phyloP scores from a whole-genome alignment of 2,329 filamentous ascomycete species.

The Madurella mycetomatis region DNA sequence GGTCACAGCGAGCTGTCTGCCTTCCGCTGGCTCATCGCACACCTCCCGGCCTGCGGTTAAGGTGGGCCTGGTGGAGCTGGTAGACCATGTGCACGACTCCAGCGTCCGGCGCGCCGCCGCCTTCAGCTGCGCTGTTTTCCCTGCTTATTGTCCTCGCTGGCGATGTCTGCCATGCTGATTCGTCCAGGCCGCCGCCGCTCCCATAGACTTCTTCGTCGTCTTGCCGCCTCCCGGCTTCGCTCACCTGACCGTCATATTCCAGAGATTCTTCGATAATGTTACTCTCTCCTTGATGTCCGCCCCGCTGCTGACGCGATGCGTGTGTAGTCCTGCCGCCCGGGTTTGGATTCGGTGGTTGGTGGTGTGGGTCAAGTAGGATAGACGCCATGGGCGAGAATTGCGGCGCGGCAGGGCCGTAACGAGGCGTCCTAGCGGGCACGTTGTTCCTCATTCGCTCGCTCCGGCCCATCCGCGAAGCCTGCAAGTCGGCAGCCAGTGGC shows the following conservation, averaged over 20 bases:
- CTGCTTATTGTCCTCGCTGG: constrained; percentile 48
- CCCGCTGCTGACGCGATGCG: constrained; percentile 41
- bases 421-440: constrained; percentile 38
- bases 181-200: constrained; percentile 48
- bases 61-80: constrained; percentile 54
- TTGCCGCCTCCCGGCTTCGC: constrained; percentile 43
- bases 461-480: constrained; percentile 45
- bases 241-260: constrained; percentile 42
- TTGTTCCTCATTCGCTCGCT: constrained; percentile 43
- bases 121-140: constrained; percentile 45
- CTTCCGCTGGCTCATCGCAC: constrained; percentile 5
- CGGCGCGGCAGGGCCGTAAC: constrained; percentile 43
- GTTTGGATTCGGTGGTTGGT: constrained; percentile 58
- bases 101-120: constrained; percentile 41
- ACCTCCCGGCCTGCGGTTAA: constrained; percentile 36
- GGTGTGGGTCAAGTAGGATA: constrained; percentile 69
- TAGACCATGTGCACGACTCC: constrained; percentile 56
- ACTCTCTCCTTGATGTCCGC: constrained; percentile 43
- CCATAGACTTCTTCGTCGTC: constrained; percentile 58
- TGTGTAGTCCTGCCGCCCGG: constrained; percentile 44
- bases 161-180: constrained; percentile 57
- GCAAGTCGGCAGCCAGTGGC: constrained; percentile 53
- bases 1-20: neutral
- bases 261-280: constrained; percentile 54
- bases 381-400: constrained; percentile 65